Conservation (phyloP, 495 filamentous ascomycete species). For the Hypoxylon crocopeplum region DNA sequence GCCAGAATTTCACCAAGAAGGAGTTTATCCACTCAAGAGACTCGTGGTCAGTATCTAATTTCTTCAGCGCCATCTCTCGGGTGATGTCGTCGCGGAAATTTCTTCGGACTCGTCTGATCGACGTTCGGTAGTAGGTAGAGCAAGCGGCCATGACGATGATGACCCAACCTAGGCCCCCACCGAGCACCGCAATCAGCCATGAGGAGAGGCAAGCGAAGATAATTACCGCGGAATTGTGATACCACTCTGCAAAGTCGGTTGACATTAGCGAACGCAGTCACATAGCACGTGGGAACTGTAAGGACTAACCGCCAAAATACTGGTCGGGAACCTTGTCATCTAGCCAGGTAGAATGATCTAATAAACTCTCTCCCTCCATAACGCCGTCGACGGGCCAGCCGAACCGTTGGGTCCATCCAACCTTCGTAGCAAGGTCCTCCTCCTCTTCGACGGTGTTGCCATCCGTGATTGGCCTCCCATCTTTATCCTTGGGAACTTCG, state of each 20-base stretch:
- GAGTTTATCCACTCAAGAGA: slow-evolving; percentile 99
- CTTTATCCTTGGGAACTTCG: slow-evolving; percentile 46
- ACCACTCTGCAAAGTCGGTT: slow-evolving; percentile 78
- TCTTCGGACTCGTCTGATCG: slow-evolving; percentile 86
- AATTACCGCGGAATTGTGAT: slow-evolving; percentile 93
- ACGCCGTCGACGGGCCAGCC: slow-evolving; percentile 63
- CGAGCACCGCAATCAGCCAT: slow-evolving; percentile 87
- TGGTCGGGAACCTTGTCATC: slow-evolving; percentile 86
- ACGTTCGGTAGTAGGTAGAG: slow-evolving; percentile 96
- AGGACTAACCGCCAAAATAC: slow-evolving; percentile 80
- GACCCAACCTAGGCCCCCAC: slow-evolving; percentile 91
- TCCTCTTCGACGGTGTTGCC: slow-evolving; percentile 63
- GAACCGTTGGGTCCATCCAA: slow-evolving; percentile 90
- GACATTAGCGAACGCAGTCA: slow-evolving; percentile 20
- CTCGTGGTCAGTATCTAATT: slow-evolving; percentile 89
- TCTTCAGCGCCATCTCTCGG: slow-evolving; percentile 89
- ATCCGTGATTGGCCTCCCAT: slow-evolving; percentile 54
- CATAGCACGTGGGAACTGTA: slow-evolving; percentile 9
- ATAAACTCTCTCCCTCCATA: slow-evolving; percentile 66
- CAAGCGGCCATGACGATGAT: slow-evolving; percentile 91
- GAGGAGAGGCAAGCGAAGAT: slow-evolving; percentile 89
- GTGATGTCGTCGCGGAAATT: slow-evolving; percentile 96
- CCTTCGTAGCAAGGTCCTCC: slow-evolving; percentile 66
- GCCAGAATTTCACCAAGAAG: slow-evolving; percentile 98
- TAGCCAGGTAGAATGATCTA: slow-evolving; percentile 88